Conservation (phyloP, 345 rosid species). For the Camelina laxa region DNA sequence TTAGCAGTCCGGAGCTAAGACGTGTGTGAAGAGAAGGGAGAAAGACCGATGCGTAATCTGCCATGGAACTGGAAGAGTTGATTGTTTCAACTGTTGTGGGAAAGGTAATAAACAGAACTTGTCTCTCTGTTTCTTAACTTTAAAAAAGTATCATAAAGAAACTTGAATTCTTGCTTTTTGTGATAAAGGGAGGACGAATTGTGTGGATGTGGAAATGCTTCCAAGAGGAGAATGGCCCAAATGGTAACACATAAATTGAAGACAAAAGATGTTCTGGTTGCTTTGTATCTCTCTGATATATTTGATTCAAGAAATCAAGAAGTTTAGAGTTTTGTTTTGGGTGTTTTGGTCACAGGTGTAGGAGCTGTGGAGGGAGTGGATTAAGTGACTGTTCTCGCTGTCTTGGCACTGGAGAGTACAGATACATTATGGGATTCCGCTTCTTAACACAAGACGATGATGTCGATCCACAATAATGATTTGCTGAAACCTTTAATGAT, state of each 20-base stretch:
- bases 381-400: conserved; percentile 72
- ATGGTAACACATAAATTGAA: conserved; percentile 53
- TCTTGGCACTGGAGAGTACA: conserved; percentile 74
- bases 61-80: conserved; percentile 67
- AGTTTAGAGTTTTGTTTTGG: neutral
- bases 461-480: conserved; percentile 10
- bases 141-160: neutral
- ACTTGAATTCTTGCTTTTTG: neutral
- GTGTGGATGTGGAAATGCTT: conserved; percentile 60
- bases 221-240: conserved; percentile 86
- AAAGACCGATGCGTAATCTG: conserved; percentile 74
- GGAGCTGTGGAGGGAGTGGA: conserved; percentile 80
- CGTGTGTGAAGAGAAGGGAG: conserved; percentile 47
- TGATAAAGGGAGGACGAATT: conserved; percentile 64
- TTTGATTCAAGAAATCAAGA: neutral
- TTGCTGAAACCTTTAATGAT: neutral
- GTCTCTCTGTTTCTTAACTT: conserved; percentile 5
- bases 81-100: conserved; percentile 68
- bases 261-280: neutral
- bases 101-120: conserved; percentile 47
- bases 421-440: conserved; percentile 65
- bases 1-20: conserved; percentile 62
- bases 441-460: conserved; percentile 52
- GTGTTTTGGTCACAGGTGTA: conserved; percentile 58
- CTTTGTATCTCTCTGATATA: neutral